Percentiles rank a stretch among this genome's conserved stretches.
Conservation (phyloP, 1,139 yeast species). For the Debaryomyces udenii region DNA sequence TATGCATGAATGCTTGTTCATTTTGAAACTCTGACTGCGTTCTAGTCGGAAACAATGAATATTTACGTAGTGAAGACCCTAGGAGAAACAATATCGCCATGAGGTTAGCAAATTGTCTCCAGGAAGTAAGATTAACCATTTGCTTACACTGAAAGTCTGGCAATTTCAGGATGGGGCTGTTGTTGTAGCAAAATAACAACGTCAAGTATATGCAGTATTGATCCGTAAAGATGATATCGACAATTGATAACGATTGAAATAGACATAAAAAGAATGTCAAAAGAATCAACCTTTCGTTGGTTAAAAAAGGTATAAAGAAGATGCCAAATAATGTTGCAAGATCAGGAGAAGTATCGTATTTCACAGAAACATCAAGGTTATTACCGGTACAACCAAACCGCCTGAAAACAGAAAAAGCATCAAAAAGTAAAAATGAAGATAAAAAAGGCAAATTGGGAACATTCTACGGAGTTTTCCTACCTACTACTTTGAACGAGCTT, state of each 20-base stretch:
- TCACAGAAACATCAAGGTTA: conserved; percentile 3
- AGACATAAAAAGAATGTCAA: too few relatives aligned
- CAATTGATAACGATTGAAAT: conserved; percentile 4
- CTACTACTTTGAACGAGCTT: conserved; percentile 74
- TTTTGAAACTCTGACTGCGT: too few relatives aligned
- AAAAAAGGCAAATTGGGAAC: conserved; percentile 58
- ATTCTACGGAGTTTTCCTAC: conserved; percentile 76
- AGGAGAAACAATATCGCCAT: too few relatives aligned
- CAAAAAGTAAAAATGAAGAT: conserved; percentile 4
- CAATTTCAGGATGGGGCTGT: too few relatives aligned
- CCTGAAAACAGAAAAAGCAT: background rate
- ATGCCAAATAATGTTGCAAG: conserved; percentile 1
- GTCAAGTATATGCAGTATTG: conserved; percentile 9
- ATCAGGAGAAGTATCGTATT: background rate
- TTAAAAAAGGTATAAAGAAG: background rate
- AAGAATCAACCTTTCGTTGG: background rate
- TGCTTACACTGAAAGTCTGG: too few relatives aligned
- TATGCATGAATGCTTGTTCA: too few relatives aligned
- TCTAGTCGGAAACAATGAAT: too few relatives aligned
- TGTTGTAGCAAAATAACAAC: too few relatives aligned
- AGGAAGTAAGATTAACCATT: too few relatives aligned
- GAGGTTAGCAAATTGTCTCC: too few relatives aligned
- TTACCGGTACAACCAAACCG: background rate
- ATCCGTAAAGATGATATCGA: background rate
- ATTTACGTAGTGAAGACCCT: too few relatives aligned